A percentile compares a stretch with the other conserved stretches of the same genome.
Evolutionary conservation across 345 rosid species (phyloP).

Genomic region (Mangifera indica): DNA sequence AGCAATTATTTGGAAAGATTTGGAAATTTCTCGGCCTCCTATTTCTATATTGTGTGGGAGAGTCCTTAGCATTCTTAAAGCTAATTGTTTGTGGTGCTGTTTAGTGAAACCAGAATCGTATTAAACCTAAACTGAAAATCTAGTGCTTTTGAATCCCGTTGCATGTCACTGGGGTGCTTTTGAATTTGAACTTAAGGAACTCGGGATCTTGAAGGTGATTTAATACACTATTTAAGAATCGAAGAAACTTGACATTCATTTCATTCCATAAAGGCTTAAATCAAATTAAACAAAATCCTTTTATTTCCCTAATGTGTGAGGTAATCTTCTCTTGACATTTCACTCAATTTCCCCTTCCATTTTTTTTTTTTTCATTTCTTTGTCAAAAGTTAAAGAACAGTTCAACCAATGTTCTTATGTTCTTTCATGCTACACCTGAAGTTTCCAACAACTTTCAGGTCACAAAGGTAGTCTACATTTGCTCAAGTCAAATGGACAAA

Average conservation of each 20-base stretch:
- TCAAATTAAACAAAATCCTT: neutral
- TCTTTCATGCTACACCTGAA: neutral
- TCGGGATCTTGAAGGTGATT: neutral
- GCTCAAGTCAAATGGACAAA: neutral
- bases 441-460: neutral
- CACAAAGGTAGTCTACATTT: slow-evolving; percentile 1
- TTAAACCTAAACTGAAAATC: neutral
- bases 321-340: neutral
- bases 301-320: neutral
- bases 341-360: neutral
- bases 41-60: neutral
- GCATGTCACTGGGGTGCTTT: neutral
- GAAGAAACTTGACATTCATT: neutral
- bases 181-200: neutral
- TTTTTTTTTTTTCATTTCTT: neutral
- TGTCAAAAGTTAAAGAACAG: neutral
- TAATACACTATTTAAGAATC: neutral
- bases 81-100: neutral
- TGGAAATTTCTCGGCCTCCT: neutral
- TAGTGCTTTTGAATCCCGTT: neutral
- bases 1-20: neutral
- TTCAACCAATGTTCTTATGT: neutral
- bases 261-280: neutral
- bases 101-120: neutral
- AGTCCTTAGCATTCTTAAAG: neutral